Evolutionary conservation across 2,329 filamentous ascomycete species (phyloP), one percentile per base, ranked within the genome.

Genomic region (Fusarium sp.): DNA sequence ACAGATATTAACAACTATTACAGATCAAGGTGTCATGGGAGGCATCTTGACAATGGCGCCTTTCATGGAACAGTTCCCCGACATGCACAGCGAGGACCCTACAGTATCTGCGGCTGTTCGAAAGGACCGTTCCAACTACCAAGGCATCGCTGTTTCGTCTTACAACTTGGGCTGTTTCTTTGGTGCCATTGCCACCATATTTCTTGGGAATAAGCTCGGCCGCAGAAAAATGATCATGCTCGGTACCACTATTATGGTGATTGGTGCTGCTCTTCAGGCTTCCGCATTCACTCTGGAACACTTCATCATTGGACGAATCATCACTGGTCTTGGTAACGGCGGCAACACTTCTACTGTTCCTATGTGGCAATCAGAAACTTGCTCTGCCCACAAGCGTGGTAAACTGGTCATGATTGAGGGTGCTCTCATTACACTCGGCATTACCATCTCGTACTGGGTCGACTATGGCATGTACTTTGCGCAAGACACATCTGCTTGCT

Each of bases 11-110:
- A 73, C 10, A 17, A 3, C 32, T 42, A 7, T 20, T 18, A 38
- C 86, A 90, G 92, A 93, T 79, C 91, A 92, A 80, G 90, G 92
- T 77, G 91, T 93, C 13, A 94, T 93, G 86, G 92, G 91, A 48
- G 90, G 90, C 61, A 89, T 95, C 70, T 83, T 95, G 61, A 93
- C 91, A 6, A 86, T 95, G 13, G 81, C 83, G 32, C 81, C 88
- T 72, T 91, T 91, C 77, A 83, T 90, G 20, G 64, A 76, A 3
- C 88, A 86, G 75, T 91, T 91, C 79, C 80, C 88, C 41, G 87
- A 86, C 7, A 83, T 73, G 75, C 81, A 86, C 23, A 80, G 85
- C 8, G 85, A 73, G 5, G 76, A 75, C n/a, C 66, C 67, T 1
- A 65, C 85, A 85, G 76, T 81, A 20, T 76, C 77, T 45, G 37